Conservation (phyloP, 1,284 basidiomycete species). For the Cutaneotrichosporon mucoides region DNA sequence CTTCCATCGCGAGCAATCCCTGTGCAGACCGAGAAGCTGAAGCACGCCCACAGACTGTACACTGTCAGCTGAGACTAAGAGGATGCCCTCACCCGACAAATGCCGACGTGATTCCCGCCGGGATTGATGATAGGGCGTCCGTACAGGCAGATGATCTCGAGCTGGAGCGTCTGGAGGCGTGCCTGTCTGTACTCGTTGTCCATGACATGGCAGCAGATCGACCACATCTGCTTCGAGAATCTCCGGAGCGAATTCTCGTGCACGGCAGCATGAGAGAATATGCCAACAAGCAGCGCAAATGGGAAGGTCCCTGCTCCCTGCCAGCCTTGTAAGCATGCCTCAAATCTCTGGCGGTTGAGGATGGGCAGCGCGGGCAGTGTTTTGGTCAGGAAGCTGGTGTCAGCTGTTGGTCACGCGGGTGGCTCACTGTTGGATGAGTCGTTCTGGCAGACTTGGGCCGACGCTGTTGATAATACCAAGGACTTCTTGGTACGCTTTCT, state of each 20-base stretch:
- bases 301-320: conserved; percentile 21
- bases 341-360: conserved; percentile 24
- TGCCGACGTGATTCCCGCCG: conserved; percentile 21
- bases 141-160: conserved; percentile 22
- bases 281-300: conserved; percentile 20
- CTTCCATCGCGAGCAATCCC: conserved; percentile 26
- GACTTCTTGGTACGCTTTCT: conserved; percentile 16
- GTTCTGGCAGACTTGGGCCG: conserved; percentile 11
- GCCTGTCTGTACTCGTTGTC: conserved; percentile 24
- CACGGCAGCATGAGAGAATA: conserved; percentile 22
- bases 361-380: conserved; percentile 26
- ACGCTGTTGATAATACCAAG: conserved; percentile 4
- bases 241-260: conserved; percentile 15
- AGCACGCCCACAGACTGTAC: conserved; percentile 17
- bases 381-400: conserved; percentile 19
- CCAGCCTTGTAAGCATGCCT: conserved; percentile 16
- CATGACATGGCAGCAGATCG: conserved; percentile 19
- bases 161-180: conserved; percentile 25
- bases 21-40: conserved; percentile 26
- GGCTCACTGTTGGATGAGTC: conserved; percentile 21
- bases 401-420: background rate
- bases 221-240: conserved; percentile 17
- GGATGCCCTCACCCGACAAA: conserved; percentile 16
- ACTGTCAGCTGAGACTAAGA: background rate
- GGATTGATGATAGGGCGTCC: conserved; percentile 25